Conservation (phyloP, 2,329 filamentous ascomycete species). For the Helotiales sp. region DNA sequence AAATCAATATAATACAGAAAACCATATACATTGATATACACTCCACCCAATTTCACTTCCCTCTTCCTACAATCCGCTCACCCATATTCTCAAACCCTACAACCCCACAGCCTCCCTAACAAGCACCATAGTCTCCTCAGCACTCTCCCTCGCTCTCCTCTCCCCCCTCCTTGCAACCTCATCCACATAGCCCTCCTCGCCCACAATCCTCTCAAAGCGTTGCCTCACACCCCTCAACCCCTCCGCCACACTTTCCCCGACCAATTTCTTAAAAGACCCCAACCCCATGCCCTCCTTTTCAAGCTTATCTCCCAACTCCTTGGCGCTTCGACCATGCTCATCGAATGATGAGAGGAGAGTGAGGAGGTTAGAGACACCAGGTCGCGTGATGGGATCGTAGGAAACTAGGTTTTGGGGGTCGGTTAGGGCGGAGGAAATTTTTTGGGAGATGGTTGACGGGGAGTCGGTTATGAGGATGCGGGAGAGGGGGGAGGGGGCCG, state of each 20-base stretch:
- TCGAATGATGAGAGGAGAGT: conserved; percentile 78
- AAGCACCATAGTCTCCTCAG: conserved; percentile 54
- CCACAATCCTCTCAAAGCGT: conserved; percentile 59
- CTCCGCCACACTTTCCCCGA: conserved; percentile 61
- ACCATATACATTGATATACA: background rate
- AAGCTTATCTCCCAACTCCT: conserved; percentile 49
- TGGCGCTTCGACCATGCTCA: conserved; percentile 46
- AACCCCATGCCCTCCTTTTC: conserved; percentile 50
- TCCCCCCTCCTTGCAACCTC: conserved; percentile 63
- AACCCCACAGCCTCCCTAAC: conserved; percentile 51
- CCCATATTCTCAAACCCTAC: background rate
- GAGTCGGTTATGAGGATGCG: conserved; percentile 83
- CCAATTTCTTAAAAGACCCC: conserved; percentile 65
- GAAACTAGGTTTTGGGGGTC: conserved; percentile 71
- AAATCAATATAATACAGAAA: too few species aligned
- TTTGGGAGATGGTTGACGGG: conserved; percentile 65
- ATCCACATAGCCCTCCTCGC: conserved; percentile 57
- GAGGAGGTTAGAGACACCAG: conserved; percentile 87
- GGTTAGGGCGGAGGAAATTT: conserved; percentile 76
- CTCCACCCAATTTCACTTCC: background rate
- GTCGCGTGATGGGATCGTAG: conserved; percentile 72
- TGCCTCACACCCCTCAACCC: conserved; percentile 61
- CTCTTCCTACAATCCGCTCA: background rate
- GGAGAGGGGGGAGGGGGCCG: conserved; percentile 70
- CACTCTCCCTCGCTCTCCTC: conserved; percentile 64